Evolutionary conservation across 139 green algal species (phyloP).

Genomic region (Dunaliella sp.): DNA sequence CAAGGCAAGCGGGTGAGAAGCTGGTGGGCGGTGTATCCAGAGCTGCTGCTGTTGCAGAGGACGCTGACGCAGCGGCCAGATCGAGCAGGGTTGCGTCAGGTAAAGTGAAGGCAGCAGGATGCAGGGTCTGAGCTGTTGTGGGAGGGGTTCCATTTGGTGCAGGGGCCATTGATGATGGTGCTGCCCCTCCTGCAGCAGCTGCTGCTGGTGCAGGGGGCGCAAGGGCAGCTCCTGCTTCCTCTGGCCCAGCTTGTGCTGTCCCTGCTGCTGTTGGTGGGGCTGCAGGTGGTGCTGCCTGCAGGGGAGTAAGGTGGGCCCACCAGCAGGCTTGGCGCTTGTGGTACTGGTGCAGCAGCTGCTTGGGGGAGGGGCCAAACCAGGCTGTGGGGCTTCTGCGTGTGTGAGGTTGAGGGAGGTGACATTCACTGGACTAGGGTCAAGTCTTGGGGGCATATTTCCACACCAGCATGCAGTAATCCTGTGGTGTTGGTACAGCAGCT

Average conservation of each 20-base stretch:
- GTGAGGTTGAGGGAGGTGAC: no score
- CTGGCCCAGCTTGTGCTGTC: no score
- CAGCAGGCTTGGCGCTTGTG: neutral
- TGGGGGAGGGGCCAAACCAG: constrained; percentile 24
- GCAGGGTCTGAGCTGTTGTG: neutral
- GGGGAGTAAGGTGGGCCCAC: neutral
- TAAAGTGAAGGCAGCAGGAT: neutral
- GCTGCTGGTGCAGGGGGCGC: neutral
- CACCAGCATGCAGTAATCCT: neutral
- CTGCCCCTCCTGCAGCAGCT: neutral
- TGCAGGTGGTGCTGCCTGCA: no score
- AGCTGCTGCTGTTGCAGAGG: neutral
- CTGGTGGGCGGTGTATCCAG: neutral
- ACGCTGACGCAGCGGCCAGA: neutral
- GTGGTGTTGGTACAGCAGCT: constrained; percentile 26
- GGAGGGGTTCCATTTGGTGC: neutral
- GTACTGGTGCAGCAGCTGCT: constrained; percentile 30
- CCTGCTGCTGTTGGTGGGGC: no score
- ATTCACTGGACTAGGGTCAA: no score
- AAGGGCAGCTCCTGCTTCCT: no score
- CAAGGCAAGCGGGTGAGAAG: neutral
- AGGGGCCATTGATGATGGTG: neutral
- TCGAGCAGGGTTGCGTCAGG: neutral
- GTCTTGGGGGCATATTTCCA: no score
- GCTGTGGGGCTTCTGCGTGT: constrained; percentile 13